Evolutionary conservation across 495 filamentous ascomycete species (phyloP), one percentile per base, ranked within the genome.

Genomic region (Hapsidospora chrysogenum): DNA sequence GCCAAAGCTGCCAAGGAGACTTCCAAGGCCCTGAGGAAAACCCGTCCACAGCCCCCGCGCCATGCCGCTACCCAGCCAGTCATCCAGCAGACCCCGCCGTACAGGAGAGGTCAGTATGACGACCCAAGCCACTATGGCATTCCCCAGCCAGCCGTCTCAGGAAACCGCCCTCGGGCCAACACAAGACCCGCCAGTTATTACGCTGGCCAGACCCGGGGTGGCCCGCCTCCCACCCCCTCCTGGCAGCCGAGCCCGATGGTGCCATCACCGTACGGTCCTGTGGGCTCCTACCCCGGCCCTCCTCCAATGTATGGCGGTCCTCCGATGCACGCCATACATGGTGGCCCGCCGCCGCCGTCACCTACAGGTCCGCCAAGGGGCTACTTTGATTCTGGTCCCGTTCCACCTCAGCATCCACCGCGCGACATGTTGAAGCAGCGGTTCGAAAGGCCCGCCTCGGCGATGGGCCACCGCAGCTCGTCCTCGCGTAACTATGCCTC

Each of bases 361-460:
- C 33, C 33, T 7, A 36, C 25, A 22, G 21, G 21, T 21, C 30
- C 48, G 9, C 41, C 48, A 3, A n/a, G n/a, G n/a, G 47, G 49
- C 18, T 54, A 51, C 30, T 52, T 51, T 11, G 21, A 26, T 36
- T 9, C 9, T 11, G 17, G 31, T 37, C 34, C 44, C 6, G 17
- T 31, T 23, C 57, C 36, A 17, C 55, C 45, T 11, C 16, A 19
- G 13, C 50, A 44, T 30, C 33, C 35, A 9, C 41, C 31, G 11
- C 11, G 45, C 22, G 18, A 36, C 3, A 43, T 51, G 4, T 47
- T 60, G 17, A 45, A 52, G 21, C 35, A 49, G 19, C 55, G 58
- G 15, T 57, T 63, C 31, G 46, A 47, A 4, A 49, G 61, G 20
- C 63, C 60, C 2, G 48, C 51, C 22, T 64, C 63, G 2, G 51